Conservation (phyloP, 1,284 basidiomycete genomes). For the Ganoderma sinense region DNA sequence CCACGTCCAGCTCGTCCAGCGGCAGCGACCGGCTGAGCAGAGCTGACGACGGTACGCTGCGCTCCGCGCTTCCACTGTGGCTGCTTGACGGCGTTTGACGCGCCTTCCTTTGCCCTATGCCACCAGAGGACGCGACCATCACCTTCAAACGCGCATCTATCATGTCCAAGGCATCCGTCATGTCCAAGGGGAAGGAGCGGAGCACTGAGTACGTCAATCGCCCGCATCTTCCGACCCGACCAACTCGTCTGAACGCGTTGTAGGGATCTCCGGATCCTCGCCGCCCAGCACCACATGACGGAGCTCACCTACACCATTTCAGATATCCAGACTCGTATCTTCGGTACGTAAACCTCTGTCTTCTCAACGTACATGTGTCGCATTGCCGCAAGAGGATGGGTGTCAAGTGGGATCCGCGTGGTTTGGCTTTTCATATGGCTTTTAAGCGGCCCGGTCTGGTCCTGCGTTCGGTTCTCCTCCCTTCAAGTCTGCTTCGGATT, state of each 20-base stretch:
- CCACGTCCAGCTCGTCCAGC: constrained; percentile 59
- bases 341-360: constrained; percentile 57
- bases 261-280: constrained; percentile 77
- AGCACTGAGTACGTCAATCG: constrained; percentile 55
- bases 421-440: background rate
- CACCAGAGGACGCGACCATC: constrained; percentile 72
- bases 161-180: constrained; percentile 42
- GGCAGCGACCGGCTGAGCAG: constrained; percentile 55
- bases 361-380: constrained; percentile 9
- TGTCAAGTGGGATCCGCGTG: background rate
- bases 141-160: constrained; percentile 56
- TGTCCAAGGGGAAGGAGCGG: constrained; percentile 56
- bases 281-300: constrained; percentile 83
- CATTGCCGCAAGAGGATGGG: constrained; percentile 6
- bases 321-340: constrained; percentile 87
- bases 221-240: background rate
- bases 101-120: constrained; percentile 10
- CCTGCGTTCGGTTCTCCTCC: constrained; percentile 3
- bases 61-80: constrained; percentile 7
- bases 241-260: constrained; percentile 17
- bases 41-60: constrained; percentile 63
- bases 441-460: background rate
- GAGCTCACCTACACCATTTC: constrained; percentile 84
- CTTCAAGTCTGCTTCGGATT: background rate
- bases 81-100: constrained; percentile 19